Evolutionary conservation across 1,139 yeast genomes (phyloP).

Genomic region (Scheffersomyces quercinus): DNA sequence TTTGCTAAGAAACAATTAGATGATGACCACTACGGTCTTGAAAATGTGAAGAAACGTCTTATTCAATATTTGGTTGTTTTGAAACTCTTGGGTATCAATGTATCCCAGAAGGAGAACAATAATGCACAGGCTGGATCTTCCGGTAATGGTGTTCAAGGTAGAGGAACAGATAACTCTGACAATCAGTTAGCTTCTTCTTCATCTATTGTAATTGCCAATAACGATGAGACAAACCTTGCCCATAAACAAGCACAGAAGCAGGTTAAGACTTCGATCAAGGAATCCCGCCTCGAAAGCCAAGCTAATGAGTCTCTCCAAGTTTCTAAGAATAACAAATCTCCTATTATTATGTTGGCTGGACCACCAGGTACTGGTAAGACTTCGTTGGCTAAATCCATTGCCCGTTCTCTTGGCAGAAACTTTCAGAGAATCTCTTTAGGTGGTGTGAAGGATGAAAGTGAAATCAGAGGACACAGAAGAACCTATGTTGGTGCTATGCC

Average conservation of each 20-base stretch:
- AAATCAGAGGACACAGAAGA: conserved; percentile 87
- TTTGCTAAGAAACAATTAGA: conserved; percentile 65
- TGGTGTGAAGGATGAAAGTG: conserved; percentile 88
- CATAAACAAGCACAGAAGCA: conserved; percentile 29
- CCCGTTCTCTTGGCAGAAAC: conserved; percentile 73
- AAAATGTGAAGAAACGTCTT: conserved; percentile 76
- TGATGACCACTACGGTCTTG: conserved; percentile 82
- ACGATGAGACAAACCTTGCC: conserved; percentile 34
- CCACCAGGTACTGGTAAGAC: conserved; percentile 98
- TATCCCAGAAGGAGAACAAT: conserved; percentile 22
- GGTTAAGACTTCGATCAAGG: conserved; percentile 23
- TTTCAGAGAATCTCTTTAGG: conserved; percentile 87
- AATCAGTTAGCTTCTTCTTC: conserved; percentile 9
- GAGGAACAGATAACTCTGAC: conserved; percentile 1
- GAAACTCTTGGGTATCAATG: conserved; percentile 55
- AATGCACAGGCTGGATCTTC: conserved; percentile 1
- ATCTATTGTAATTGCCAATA: conserved; percentile 37
- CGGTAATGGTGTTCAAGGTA: conserved; percentile 4
- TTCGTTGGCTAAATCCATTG: conserved; percentile 83
- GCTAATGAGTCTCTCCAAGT: conserved; percentile 24
- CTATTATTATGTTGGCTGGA: conserved; percentile 81
- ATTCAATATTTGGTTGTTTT: conserved; percentile 80
- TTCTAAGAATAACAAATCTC: conserved; percentile 52
- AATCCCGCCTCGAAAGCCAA: conserved; percentile 9
- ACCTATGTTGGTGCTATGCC: conserved; percentile 96